phyloP scores from a whole-genome alignment of 2,329 filamentous ascomycete species.

The Tolypocladium sp. region DNA sequence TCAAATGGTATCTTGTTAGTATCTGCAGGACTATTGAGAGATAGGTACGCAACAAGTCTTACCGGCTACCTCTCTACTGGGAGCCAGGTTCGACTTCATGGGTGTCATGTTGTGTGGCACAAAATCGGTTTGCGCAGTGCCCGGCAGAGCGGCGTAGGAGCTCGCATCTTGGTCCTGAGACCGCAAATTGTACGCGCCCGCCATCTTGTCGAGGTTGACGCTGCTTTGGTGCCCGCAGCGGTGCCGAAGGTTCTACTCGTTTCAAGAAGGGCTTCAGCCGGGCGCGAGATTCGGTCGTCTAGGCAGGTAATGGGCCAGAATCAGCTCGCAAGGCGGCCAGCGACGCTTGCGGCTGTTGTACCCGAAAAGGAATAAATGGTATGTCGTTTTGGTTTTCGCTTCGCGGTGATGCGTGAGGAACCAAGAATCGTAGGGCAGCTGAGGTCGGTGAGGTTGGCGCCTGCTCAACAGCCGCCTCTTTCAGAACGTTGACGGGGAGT shows the following conservation, averaged over 20 bases:
- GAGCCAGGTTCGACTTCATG: constrained; percentile 19
- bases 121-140: constrained; percentile 16
- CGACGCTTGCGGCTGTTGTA: not conserved
- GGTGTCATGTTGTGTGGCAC: constrained; percentile 21
- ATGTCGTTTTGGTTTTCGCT: not conserved
- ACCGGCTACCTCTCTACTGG: constrained; percentile 16
- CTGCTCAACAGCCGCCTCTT: not conserved
- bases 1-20: not conserved
- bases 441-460: not conserved
- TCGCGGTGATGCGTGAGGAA: not conserved
- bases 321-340: not conserved
- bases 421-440: not conserved
- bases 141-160: constrained; percentile 22
- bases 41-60: constrained; percentile 1
- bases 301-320: not conserved
- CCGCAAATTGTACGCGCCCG: constrained; percentile 15
- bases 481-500: not conserved
- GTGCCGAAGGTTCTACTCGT: not conserved
- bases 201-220: constrained; percentile 14
- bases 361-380: too few relatives aligned
- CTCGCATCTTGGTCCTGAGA: constrained; percentile 16
- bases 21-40: not conserved
- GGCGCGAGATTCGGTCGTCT: not conserved
- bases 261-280: not conserved
- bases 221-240: not conserved